These are phyloP conservation scores for Trapa bicornis DNA, from an alignment of 345 rosid genomes.

Conservation along the genomic window DNA sequence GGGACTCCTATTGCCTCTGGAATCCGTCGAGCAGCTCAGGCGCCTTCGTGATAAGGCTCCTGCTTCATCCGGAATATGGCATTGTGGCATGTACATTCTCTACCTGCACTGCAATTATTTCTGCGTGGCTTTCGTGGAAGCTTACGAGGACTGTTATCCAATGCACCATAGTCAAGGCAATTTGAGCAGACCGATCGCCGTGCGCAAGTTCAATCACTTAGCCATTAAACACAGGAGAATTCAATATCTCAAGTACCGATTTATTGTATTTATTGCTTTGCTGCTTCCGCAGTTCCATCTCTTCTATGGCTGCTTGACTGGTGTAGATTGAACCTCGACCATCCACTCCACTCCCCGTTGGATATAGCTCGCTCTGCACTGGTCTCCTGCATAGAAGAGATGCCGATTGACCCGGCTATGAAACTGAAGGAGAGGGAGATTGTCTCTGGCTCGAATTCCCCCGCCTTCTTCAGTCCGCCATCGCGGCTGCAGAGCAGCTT, in stretches of 20 bases:
- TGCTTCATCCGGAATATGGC: no score
- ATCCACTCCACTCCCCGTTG: background rate
- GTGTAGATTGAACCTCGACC: background rate
- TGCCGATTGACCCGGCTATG: slow-evolving; percentile 1
- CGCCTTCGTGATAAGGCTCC: no score
- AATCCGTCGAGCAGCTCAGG: no score
- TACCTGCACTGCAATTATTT: no score
- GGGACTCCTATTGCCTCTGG: no score
- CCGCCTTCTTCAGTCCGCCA: background rate
- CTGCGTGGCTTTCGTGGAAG: no score
- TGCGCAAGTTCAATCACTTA: no score
- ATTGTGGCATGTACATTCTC: no score
- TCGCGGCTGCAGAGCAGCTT: slow-evolving; percentile 2
- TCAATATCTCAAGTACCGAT: background rate
- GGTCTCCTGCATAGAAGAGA: background rate
- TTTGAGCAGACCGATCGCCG: no score
- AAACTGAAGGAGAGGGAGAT: slow-evolving; percentile 1
- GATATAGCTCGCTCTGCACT: background rate
- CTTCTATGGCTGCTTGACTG: background rate
- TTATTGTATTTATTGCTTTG: background rate
- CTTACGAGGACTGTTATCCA: no score
- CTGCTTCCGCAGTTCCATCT: background rate
- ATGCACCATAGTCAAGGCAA: no score
- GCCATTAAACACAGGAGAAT: background rate
- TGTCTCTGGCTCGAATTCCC: background rate